Conservation (phyloP, 140 eudicot genomes). For the Oenanthe javanica region DNA sequence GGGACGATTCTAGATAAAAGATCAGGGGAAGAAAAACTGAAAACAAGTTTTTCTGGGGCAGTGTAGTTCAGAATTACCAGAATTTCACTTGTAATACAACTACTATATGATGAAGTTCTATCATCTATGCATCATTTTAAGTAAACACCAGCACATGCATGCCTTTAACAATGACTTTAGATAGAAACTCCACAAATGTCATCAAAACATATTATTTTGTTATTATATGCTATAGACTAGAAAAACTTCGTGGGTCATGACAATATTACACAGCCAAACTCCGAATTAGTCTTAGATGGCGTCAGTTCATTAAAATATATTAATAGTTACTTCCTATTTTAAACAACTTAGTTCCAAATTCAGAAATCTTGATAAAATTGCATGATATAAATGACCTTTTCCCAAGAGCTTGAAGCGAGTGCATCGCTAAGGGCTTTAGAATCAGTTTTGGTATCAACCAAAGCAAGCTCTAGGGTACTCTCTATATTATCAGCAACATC, state of each 20-base stretch:
- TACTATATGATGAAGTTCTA: not conserved
- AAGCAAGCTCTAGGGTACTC: constrained; percentile 48
- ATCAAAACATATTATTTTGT: not conserved
- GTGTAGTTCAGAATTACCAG: not conserved
- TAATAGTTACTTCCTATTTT: not conserved
- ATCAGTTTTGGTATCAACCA: constrained; percentile 46
- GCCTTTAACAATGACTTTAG: not conserved
- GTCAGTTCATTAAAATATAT: not conserved
- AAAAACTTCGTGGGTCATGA: not conserved
- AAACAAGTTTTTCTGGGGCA: not conserved
- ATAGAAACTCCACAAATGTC: not conserved
- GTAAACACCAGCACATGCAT: not conserved
- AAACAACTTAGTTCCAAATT: not conserved
- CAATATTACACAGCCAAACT: not conserved
- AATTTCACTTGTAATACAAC: not conserved
- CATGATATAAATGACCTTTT: constrained; percentile 40
- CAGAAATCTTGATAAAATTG: not conserved
- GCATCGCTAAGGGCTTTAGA: constrained; percentile 49
- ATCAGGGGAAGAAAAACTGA: not conserved
- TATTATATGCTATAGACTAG: not conserved
- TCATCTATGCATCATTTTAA: not conserved
- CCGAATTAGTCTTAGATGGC: not conserved
- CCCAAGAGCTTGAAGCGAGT: constrained; percentile 97
- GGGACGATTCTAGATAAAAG: not conserved
- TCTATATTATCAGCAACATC: constrained; percentile 49